These are phyloP conservation scores for Metschnikowia santaceciliae DNA, from an alignment of 805 yeast genomes.

Conservation along the genomic window DNA sequence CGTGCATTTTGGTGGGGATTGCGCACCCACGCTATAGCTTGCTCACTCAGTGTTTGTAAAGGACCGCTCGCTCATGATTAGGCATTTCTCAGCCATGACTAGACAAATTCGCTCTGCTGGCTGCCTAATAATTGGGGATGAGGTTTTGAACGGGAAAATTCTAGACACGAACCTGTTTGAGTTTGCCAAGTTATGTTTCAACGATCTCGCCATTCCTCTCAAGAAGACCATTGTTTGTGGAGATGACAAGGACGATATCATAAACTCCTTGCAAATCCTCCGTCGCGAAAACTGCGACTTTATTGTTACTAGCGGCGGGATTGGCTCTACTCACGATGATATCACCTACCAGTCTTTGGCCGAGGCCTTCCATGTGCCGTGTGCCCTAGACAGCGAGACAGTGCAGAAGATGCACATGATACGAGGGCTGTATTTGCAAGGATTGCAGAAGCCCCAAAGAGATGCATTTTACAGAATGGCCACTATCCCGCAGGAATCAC, in stretches of 20 bases:
- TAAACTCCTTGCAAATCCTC: conserved; percentile 47
- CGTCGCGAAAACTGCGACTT: conserved; percentile 51
- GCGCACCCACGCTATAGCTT: conserved; percentile 1
- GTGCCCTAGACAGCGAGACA: conserved; percentile 52
- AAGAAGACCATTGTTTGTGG: conserved; percentile 69
- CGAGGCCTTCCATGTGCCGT: conserved; percentile 50
- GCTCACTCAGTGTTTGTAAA: not conserved
- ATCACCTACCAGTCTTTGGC: conserved; percentile 79
- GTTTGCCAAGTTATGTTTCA: conserved; percentile 70
- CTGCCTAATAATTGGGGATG: conserved; percentile 76
- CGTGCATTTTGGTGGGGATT: not conserved
- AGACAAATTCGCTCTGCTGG: conserved; percentile 38
- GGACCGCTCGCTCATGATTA: conserved; percentile 3
- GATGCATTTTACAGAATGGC: conserved; percentile 78
- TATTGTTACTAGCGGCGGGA: conserved; percentile 66
- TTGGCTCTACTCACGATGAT: conserved; percentile 91
- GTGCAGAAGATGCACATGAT: conserved; percentile 55
- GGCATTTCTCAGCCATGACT: conserved; percentile 13
- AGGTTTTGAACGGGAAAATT: conserved; percentile 81
- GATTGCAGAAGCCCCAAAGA: conserved; percentile 40
- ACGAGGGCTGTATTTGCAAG: conserved; percentile 34
- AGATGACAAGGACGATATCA: conserved; percentile 67
- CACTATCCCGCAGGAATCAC: conserved; percentile 49
- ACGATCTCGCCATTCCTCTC: conserved; percentile 57
- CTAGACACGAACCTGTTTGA: conserved; percentile 70